Evolutionary conservation across 257 asterid genomes (phyloP), one percentile per base, ranked within the genome.

Genomic region (Paulownia fortunei): DNA sequence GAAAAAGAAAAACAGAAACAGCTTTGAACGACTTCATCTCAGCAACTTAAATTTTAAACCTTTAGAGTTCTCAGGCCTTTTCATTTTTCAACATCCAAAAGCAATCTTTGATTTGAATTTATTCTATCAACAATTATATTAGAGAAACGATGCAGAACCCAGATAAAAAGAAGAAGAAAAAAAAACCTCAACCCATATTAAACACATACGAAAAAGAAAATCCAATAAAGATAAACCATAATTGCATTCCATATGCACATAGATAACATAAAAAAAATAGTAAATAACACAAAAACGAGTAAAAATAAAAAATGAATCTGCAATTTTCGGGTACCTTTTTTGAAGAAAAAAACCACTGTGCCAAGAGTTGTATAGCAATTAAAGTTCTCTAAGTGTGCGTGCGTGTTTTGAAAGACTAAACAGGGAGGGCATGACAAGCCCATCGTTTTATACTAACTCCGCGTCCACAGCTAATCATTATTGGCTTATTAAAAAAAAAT

Each of bases 401-500:
- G 51, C 39, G n/a, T 5, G 42, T 3, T 26, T 0, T 24, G 66
- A 18, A 52, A 47, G 79, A 47, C 46, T n/a, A 10, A 26, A 64
- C n/a, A 32, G 5, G 62, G 56, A 32, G 30, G 64, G 10, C 18
- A 6, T 0, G 44, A 44, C 15, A 9, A 41, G 71, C 26, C n/a
- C 24, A 26, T 18, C 0, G 0, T 67, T 76, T 66, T 80, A 80
- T 80, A 61, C 78, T 3, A 39, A 47, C 72, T 66, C 47, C 6
- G 51, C 34, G 49, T 65, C n/a, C 37, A 72, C 78, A 68, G 84
- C 82, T 80, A 83, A 83, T 83, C 64, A 76, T 30, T 66, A 27
- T 60, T 64, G 76, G 59, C 30, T 6, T 70, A 34, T 76, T 71
- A 62, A 4, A 30, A 42, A 2, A 3, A 69, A 77, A 51, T 54